Evolutionary conservation across 1,284 basidiomycete species (phyloP).

Genomic region (Heterobasidion occidentale): DNA sequence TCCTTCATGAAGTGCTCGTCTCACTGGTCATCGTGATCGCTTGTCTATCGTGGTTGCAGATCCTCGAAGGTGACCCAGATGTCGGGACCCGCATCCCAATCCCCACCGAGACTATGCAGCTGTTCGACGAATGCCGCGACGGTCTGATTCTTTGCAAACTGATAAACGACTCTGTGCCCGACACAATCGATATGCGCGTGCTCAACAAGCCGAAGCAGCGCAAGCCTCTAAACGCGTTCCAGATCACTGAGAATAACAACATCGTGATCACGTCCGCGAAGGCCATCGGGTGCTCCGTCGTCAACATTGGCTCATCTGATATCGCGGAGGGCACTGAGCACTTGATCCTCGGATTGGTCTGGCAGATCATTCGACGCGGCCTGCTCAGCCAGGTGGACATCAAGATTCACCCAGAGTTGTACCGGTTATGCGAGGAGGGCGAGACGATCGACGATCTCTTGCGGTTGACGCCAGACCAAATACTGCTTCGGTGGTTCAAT

Average conservation of each 20-base stretch:
- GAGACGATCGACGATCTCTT: constrained; percentile 97
- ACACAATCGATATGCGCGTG: constrained; percentile 98
- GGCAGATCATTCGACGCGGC: constrained; percentile 96
- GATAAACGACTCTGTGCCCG: constrained; percentile 98
- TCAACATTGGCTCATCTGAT: constrained; percentile 95
- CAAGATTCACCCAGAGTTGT: constrained; percentile 96
- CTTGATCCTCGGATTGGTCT: constrained; percentile 96
- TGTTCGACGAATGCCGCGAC: constrained; percentile 96
- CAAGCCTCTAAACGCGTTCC: constrained; percentile 90
- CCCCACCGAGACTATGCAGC: constrained; percentile 97
- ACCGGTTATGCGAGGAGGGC: constrained; percentile 90
- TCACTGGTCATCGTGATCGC: constrained; percentile 7
- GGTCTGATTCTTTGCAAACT: constrained; percentile 96
- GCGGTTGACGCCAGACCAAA: constrained; percentile 92
- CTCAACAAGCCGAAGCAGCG: constrained; percentile 79
- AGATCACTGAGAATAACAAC: constrained; percentile 99
- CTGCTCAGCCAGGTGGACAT: constrained; percentile 94
- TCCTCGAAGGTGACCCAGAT: constrained; percentile 87
- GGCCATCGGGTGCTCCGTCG: constrained; percentile 96
- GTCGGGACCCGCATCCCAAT: constrained; percentile 83
- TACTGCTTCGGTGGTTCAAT: constrained; percentile 96
- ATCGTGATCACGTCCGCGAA: constrained; percentile 96
- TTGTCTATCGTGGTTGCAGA: constrained; percentile 35
- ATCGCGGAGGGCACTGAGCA: constrained; percentile 93
- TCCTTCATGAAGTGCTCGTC: neutral